Base-by-base conservation (phyloP, 768 basidiomycete species). In the Mycena crocata region DNA sequence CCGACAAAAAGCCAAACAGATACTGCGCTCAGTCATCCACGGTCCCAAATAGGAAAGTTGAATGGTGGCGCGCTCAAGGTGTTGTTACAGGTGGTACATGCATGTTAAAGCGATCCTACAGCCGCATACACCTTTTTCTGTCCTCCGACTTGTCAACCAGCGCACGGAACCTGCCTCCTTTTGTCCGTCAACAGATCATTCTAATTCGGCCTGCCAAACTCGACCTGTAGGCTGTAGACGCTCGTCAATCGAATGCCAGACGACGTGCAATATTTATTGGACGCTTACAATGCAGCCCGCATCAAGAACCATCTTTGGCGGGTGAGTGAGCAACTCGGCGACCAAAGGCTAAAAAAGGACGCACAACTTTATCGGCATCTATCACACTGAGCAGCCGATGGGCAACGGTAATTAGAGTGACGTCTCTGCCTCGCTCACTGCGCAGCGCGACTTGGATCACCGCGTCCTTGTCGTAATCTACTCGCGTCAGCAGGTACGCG, bases 101-200 rank as follows among this genome's bases (percentile, higher is more conserved):
- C 9, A 12, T 14, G 39, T 49, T 49, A 7, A 6, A 37, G 34
- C 23, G 52, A 35, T 15, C 34, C 26, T 24, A 57, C 44, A 26
- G 34, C 24, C 10, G 31, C 12, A 21, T 84, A 82, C 51, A 90
- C 67, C 37, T 69, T 49, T 85, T 82, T 66, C 74, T 85, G 67
- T 90, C 88, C 24, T 81, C 85, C 39, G 85, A 88, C 70, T 88
- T 84, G 51, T 89, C 85, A 0, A 90, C 87, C 31, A 90, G 76
- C 1, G 84, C 79, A 49, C 83, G 82, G 28, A 89, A 74, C 72
- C 77, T 78, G n/a, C 88, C 86, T n/a, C 77, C 76, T 44, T n/a
- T 84, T 74, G 34, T 86, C 85, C 60, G 77, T 75, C 26, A 92
- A 81, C 55, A 92, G 77, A 34, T 81, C 73, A n/a, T 66, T 64